Base-by-base conservation (phyloP, 371 early-diverging fungal genomes). In the Chytridium lagenaria region DNA sequence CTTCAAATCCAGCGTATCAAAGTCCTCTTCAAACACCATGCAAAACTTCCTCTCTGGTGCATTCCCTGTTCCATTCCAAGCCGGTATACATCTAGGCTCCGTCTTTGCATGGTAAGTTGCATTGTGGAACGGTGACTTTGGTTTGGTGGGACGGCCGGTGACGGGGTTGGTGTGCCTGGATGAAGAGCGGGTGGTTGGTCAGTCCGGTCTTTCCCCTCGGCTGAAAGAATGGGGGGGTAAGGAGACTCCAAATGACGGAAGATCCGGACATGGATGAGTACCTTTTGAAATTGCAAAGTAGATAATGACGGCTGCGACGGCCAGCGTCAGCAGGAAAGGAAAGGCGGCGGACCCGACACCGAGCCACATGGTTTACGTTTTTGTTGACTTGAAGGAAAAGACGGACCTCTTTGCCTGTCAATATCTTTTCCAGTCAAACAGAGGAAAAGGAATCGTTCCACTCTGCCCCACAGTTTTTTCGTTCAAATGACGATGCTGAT, bases 1-100 rank as follows among this genome's bases (percentile, higher is more conserved):
- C 33, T 77, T 80, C 26, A 84, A 73, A 71, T 91, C 84, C 52
- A 91, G 74, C 2, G 64, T 71, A 68, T 89, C 82, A 75, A 91
- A 91, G 70, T 90, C 86, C 65, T 91, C 91, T 57, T 83, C 80
- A 75, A 91, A 89, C 5, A 86, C 66, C 3, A 85, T 74, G 68
- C 91, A 91, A 69, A 73, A 79, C 40, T 79, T 75, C 30, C 44
- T 28, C 51, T 2, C 59, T 37, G 40, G 70, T 70, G n/a, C n/a
- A n/a, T n/a, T n/a, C n/a, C 19, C 44, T 44, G 44, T 44, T 44
- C 19, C 44, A 44, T 44, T 44, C 44, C 44, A 19, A 12, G 12
- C 19, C 44, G 44, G 44, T 19, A 44, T 12, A 19, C 44, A 44
- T 44, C 44, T 44, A 44, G n/a, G n/a, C n/a, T n/a, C n/a, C n/a